Evolutionary conservation across 2,329 filamentous ascomycete genomes (phyloP).

Genomic region (Colletotrichum karsti): DNA sequence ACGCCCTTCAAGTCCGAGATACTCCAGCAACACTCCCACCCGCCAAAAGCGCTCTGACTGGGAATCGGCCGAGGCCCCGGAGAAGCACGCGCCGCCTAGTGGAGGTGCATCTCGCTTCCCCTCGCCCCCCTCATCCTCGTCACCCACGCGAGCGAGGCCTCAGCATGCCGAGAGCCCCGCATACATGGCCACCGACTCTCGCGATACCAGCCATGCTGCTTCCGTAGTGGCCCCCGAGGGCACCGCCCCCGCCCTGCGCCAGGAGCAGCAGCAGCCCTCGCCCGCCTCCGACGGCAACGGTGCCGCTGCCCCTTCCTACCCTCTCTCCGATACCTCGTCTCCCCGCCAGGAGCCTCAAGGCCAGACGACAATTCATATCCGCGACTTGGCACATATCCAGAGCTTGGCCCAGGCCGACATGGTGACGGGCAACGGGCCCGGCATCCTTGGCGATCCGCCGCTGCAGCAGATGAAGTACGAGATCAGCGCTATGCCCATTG

Average conservation of each 20-base stretch:
- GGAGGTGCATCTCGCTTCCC: slow-evolving; percentile 58
- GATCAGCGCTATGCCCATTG: slow-evolving; percentile 96
- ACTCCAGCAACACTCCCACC: slow-evolving; percentile 12
- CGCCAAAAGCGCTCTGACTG: slow-evolving; percentile 25
- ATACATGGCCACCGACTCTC: slow-evolving; percentile 58
- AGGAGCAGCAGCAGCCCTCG: slow-evolving; percentile 43
- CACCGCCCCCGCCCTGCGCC: slow-evolving; percentile 31
- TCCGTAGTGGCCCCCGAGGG: slow-evolving; percentile 2
- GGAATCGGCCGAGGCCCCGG: slow-evolving; percentile 16
- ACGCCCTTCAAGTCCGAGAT: slow-evolving; percentile 42
- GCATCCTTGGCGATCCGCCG: slow-evolving; percentile 59
- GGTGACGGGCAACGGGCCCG: slow-evolving; percentile 59
- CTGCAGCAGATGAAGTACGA: slow-evolving; percentile 78
- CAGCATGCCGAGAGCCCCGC: slow-evolving; percentile 50
- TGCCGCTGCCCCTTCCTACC: slow-evolving; percentile 33
- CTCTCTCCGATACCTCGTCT: slow-evolving; percentile 36
- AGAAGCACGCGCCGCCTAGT: slow-evolving; percentile 38
- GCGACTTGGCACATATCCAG: slow-evolving; percentile 90
- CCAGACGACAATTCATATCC: slow-evolving; percentile 73
- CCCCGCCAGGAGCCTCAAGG: slow-evolving; percentile 40
- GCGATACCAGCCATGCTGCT: slow-evolving; percentile 18
- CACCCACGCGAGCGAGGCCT: slow-evolving; percentile 47
- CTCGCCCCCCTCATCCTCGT: slow-evolving; percentile 64
- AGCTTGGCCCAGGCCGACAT: slow-evolving; percentile 84
- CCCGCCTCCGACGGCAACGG: slow-evolving; percentile 43